Evolutionary conservation across 1,284 basidiomycete species (phyloP).

Genomic region (Puccinia hordei): DNA sequence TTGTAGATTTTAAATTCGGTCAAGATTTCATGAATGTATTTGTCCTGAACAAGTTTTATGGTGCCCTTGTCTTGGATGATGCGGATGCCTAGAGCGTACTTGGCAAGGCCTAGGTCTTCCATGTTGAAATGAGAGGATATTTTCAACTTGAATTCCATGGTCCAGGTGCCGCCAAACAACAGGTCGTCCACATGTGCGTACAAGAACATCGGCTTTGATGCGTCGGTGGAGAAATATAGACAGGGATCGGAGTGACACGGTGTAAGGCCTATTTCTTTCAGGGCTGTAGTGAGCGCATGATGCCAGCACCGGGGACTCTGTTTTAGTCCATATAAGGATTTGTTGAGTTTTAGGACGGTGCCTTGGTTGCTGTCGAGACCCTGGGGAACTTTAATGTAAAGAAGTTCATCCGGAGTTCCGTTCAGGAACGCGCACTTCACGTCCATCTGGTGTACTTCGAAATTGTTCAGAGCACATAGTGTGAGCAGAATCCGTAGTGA

Average conservation of each 20-base stretch:
- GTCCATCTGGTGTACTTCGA: constrained; percentile 11
- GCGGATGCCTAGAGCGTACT: too few species aligned
- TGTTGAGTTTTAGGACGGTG: not conserved
- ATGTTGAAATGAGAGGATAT: too few species aligned
- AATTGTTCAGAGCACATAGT: too few species aligned
- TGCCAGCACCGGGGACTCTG: constrained; percentile 14
- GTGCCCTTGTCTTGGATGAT: too few species aligned
- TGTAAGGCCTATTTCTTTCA: not conserved
- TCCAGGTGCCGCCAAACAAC: too few species aligned
- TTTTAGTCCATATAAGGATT: constrained; percentile 16
- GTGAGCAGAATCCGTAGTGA: too few species aligned
- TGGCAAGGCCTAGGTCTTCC: too few species aligned
- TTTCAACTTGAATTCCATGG: too few species aligned
- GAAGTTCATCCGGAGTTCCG: not conserved
- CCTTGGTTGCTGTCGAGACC: not conserved
- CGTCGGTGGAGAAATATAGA: not conserved
- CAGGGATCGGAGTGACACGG: too few species aligned
- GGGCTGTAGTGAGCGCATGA: not conserved
- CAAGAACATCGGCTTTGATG: not conserved
- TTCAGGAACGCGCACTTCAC: not conserved
- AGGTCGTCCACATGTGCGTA: constrained; percentile 1
- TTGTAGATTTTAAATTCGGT: not conserved
- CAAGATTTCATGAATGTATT: not conserved
- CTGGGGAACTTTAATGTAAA: not conserved
- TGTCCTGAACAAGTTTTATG: too few species aligned